Base-by-base conservation (phyloP, 345 rosid species). In the Eucalyptus globulus region DNA sequence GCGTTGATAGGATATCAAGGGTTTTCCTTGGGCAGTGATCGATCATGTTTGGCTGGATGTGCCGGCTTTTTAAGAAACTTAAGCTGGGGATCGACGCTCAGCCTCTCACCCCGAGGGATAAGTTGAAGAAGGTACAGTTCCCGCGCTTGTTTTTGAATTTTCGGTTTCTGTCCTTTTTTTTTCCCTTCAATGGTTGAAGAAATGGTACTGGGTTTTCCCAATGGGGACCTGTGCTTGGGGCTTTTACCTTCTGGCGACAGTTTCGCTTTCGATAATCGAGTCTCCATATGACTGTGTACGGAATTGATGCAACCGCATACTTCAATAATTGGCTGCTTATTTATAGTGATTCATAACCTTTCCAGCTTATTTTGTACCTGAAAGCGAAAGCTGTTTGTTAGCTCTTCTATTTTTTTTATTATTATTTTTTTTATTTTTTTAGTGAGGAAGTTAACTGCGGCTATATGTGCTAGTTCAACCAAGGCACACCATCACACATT, bases 101-200 rank as follows among this genome's bases (percentile, higher is more conserved):
- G 31, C 31, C 67, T 60, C 67, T 60, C 15, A 27, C 67, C n/a
- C 14, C 31, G n/a, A 27, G 14, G 31, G n/a, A 27, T 29, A 60
- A 60, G 67, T 27, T 60, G 67, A 27, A 60, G 14, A 1, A 60
- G 67, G 67, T 60, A 60, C 67, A 11, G 67, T 26, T 60, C 67
- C 49, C 34, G n/a, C 29, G 67, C 31, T 60, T 56, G 29, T 0
- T 58, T 58, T 58, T 26, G 29, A 58, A 0, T 58, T 58, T 9
- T 0, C 0, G 14, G 29, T 1, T 11, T 26, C 13, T 56, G 26
- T 56, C 16, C 2, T 10, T 56, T 24, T 3, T 62, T 10, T 26
- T 60, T 40, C 1, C 29, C 67, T 60, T 60, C 67, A 27, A 27
- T 27, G 67, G 67, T 60, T 60, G 67, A 60, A 60, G 67, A 60